phyloP scores from a whole-genome alignment of 768 basidiomycete species.

The Neoboletus subvelutipes region DNA sequence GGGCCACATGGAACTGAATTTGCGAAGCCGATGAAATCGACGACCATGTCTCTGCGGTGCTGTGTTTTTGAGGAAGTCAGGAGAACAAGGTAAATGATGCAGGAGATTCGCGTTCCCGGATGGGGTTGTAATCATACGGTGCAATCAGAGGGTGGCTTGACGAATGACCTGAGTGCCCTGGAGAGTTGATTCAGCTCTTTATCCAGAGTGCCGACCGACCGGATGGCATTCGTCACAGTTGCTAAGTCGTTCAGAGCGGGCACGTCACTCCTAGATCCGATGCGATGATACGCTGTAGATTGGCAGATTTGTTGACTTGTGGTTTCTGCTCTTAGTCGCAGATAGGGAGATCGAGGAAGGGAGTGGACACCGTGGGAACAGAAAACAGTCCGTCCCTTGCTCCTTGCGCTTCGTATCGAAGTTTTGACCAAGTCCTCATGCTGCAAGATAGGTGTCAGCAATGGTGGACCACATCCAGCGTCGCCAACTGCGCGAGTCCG shows the following conservation, averaged over 20 bases:
- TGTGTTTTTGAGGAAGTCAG: constrained; percentile 44
- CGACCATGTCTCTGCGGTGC: background rate
- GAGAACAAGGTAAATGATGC: constrained; percentile 63
- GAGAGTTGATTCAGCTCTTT: constrained; percentile 13
- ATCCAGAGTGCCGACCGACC: no score
- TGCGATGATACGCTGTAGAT: constrained; percentile 11
- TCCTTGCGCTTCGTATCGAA: constrained; percentile 17
- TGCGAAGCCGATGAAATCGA: constrained; percentile 14
- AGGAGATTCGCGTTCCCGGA: constrained; percentile 52
- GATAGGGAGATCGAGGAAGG: constrained; percentile 13
- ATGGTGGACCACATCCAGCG: constrained; percentile 31
- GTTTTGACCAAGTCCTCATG: constrained; percentile 26
- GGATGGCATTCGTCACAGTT: constrained; percentile 29
- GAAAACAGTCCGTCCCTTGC: background rate
- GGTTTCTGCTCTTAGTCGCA: constrained; percentile 2
- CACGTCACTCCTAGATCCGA: constrained; percentile 14
- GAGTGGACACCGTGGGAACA: no score
- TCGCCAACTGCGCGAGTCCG: no score
- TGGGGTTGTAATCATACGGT: constrained; percentile 52
- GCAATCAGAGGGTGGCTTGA: constrained; percentile 11
- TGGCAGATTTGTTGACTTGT: background rate
- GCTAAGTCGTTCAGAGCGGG: no score
- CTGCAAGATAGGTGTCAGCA: constrained; percentile 28
- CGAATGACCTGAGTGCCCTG: background rate
- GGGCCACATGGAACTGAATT: background rate